Conservation (phyloP, 352 stramenopile species). For the Blastocystis sp. region DNA sequence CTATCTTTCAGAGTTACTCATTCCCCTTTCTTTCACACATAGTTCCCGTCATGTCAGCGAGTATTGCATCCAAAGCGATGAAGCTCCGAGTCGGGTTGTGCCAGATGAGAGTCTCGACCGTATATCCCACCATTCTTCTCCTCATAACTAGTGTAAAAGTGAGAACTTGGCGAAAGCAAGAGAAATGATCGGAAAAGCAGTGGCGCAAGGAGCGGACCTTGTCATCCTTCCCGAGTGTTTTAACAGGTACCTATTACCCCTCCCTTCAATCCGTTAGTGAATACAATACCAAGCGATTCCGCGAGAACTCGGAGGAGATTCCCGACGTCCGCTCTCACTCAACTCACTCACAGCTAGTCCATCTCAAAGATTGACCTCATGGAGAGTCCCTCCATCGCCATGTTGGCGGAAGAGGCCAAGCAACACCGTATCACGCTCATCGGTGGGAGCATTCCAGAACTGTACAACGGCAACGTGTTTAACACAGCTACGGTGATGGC, state of each 20-base stretch:
- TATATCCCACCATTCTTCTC: neutral
- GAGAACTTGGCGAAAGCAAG: conserved; percentile 57
- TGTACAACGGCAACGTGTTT: conserved; percentile 31
- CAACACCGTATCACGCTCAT: conserved; percentile 77
- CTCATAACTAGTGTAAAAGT: conserved; percentile 44
- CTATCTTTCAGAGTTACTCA: neutral
- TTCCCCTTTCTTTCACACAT: neutral
- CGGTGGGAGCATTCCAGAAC: conserved; percentile 57
- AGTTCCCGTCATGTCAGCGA: conserved; percentile 51
- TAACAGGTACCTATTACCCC: conserved; percentile 81
- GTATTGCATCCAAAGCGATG: conserved; percentile 28
- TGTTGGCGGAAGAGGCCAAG: conserved; percentile 83
- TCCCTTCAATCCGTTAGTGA: conserved; percentile 78
- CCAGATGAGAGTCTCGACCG: conserved; percentile 64
- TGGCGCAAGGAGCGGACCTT: conserved; percentile 83
- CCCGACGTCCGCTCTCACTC: conserved; percentile 78
- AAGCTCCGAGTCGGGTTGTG: conserved; percentile 66
- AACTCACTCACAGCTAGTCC: conserved; percentile 15
- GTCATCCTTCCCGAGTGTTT: conserved; percentile 91
- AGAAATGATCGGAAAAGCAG: conserved; percentile 76
- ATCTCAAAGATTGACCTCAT: conserved; percentile 72
- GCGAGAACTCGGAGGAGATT: conserved; percentile 93
- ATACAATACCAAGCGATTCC: conserved; percentile 95
- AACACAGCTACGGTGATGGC: conserved; percentile 78
- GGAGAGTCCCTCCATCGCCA: conserved; percentile 76